Evolutionary conservation across 345 rosid species (phyloP), one percentile per base, ranked within the genome.

Genomic region (Iberis pinnata): DNA sequence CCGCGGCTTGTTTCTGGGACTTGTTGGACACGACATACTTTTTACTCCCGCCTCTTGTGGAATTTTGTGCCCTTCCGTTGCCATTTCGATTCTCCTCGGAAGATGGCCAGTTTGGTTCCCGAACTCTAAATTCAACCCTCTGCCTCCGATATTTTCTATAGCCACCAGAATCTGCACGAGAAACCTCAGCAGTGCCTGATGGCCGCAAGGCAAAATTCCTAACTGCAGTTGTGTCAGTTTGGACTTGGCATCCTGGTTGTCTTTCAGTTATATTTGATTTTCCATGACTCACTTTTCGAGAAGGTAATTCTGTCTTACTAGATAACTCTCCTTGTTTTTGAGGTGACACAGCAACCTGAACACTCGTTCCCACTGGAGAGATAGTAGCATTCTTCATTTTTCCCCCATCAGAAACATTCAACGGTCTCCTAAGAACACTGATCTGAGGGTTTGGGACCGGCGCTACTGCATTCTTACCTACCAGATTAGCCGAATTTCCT

Each of bases 121-220:
- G 75, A 57, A 80, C 77, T 54, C 95, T 78, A 70, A 88, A 86
- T 66, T 88, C 95, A 27, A 86, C 75, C 58, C 73, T 75, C 58
- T 73, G 78, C 2, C 71, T 87, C 8, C 73, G 84, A 49, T 69
- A 70, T 58, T 80, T 80, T 70, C 84, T 80, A 70, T 72, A 70
- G 42, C 85, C 81, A 70, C 67, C 41, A 69, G 81, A 51, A 57
- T 88, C 88, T n/a, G 58, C 49, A 39, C 44, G 73, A 72, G 81
- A 73, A 65, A 51, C 65, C 54, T 86, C 90, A 65, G 80, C 36
- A 65, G 48, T 61, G 47, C 71, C 58, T 46, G 78, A 74, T 44
- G 89, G 61, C 64, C 74, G 78, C 45, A 77, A 15, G 38, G 77
- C 73, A 65, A 78, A 68, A 72, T 75, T 73, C 73, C 80, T 81